phyloP scores from a whole-genome alignment of 1,284 basidiomycete species.

The Exsudoporus floridanus region DNA sequence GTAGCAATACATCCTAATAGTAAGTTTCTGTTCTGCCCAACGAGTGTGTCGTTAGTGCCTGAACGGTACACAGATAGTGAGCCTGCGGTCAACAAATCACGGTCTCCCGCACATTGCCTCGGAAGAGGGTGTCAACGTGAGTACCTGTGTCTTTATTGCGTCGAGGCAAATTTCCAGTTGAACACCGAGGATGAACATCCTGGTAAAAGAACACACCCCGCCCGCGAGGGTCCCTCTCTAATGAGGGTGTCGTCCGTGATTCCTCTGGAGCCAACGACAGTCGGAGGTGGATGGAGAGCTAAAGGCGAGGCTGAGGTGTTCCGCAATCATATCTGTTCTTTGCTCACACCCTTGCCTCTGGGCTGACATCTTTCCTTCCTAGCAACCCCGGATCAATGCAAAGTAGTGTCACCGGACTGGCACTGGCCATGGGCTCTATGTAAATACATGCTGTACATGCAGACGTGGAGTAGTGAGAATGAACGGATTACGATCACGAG shows the following conservation, averaged over 20 bases:
- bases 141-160: slow-evolving; percentile 1
- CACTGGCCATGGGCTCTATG: not conserved
- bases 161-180: slow-evolving; percentile 4
- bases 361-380: slow-evolving; percentile 2
- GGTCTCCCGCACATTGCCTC: not conserved
- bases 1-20: slow-evolving; percentile 9
- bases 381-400: slow-evolving; percentile 3
- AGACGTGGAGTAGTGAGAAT: slow-evolving; percentile 1
- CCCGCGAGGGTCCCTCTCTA: slow-evolving; percentile 33
- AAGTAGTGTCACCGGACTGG: not conserved
- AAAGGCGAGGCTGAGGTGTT: slow-evolving; percentile 84
- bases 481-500: not conserved
- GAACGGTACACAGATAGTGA: slow-evolving; percentile 1
- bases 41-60: not conserved
- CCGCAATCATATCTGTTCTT: not conserved
- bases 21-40: slow-evolving; percentile 11
- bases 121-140: slow-evolving; percentile 6
- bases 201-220: slow-evolving; percentile 83
- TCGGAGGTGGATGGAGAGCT: slow-evolving; percentile 70
- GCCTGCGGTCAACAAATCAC: not conserved
- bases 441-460: not conserved
- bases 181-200: slow-evolving; percentile 72
- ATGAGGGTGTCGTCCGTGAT: slow-evolving; percentile 32
- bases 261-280: slow-evolving; percentile 33
- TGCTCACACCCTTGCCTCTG: not conserved